Percentiles rank a stretch among this genome's conserved stretches.
These are phyloP conservation scores for Oehlia diaphana DNA, from an alignment of 192 early-diverging fungal species.

Conservation along the genomic window DNA sequence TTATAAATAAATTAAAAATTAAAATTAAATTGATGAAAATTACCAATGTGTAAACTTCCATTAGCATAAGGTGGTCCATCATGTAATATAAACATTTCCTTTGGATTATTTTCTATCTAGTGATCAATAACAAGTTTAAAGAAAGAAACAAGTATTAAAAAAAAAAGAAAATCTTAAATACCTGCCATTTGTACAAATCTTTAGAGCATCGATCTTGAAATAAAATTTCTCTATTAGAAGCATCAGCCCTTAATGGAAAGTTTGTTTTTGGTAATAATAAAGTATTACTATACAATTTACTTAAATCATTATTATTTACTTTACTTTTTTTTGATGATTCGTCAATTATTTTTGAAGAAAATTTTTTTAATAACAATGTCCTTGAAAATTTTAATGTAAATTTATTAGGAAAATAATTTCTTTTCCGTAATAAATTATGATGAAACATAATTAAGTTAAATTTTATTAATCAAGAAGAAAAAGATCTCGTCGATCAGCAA, in stretches of 20 bases:
- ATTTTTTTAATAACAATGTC: too few relatives aligned
- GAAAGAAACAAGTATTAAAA: neutral
- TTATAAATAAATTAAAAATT: neutral
- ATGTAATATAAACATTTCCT: constrained; percentile 70
- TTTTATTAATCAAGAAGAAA: too few relatives aligned
- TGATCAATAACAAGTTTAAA: neutral
- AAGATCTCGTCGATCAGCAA: too few relatives aligned
- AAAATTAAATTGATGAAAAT: neutral
- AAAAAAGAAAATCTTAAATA: constrained; percentile 28
- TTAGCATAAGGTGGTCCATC: constrained; percentile 87
- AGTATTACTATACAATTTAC: constrained; percentile 48
- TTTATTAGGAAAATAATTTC: too few relatives aligned
- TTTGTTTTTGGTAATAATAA: constrained; percentile 66
- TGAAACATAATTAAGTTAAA: too few relatives aligned
- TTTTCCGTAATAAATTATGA: too few relatives aligned
- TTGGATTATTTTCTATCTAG: constrained; percentile 61
- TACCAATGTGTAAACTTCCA: constrained; percentile 65
- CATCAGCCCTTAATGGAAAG: constrained; percentile 69
- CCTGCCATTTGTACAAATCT: constrained; percentile 72
- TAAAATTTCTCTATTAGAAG: constrained; percentile 34
- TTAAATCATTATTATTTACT: neutral
- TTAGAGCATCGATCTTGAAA: constrained; percentile 64
- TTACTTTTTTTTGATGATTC: neutral
- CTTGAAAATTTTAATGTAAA: too few relatives aligned
- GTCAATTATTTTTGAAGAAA: too few relatives aligned